A percentile compares a stretch with the other conserved stretches of the same genome.
phyloP scores from a whole-genome alignment of 208 protist species.

The Acanthamoeba polyphaga region DNA sequence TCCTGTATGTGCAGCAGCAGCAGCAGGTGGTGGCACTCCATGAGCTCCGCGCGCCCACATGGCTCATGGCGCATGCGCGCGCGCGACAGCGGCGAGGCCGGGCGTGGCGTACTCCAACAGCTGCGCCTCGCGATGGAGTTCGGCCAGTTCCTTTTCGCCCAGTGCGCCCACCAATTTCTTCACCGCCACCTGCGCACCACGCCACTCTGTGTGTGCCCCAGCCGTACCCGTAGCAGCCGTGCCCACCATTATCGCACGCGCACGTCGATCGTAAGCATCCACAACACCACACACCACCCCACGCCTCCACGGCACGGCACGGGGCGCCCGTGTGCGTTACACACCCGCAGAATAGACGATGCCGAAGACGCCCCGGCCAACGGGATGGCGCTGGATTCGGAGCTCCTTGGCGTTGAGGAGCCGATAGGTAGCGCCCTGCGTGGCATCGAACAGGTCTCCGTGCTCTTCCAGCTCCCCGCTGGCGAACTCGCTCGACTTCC shows the following conservation, averaged over 20 bases:
- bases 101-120: not conserved
- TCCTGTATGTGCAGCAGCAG: not conserved
- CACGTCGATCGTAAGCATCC: too few relatives aligned
- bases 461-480: slow-evolving; percentile 14
- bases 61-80: too few relatives aligned
- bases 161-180: slow-evolving; percentile 57
- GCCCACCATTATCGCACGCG: too few relatives aligned
- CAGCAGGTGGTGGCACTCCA: not conserved
- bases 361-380: slow-evolving; percentile 43
- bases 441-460: not conserved
- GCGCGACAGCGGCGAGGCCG: too few relatives aligned
- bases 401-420: slow-evolving; percentile 29
- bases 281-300: too few relatives aligned
- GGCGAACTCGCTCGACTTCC: slow-evolving; percentile 45
- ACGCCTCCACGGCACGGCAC: too few relatives aligned
- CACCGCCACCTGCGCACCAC: slow-evolving; percentile 28
- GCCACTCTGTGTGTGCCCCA: slow-evolving; percentile 4
- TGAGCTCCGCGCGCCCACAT: too few relatives aligned
- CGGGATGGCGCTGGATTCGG: not conserved
- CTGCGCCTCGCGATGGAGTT: slow-evolving; percentile 24
- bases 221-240: not conserved
- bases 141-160: slow-evolving; percentile 48
- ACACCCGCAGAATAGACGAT: slow-evolving; percentile 30
- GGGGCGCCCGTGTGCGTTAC: not conserved
- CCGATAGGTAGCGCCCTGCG: not conserved